A percentile compares a stretch with the other conserved stretches of the same genome.
Evolutionary conservation across 305 asterid genomes (phyloP).

Genomic region (Rubia peregrina): DNA sequence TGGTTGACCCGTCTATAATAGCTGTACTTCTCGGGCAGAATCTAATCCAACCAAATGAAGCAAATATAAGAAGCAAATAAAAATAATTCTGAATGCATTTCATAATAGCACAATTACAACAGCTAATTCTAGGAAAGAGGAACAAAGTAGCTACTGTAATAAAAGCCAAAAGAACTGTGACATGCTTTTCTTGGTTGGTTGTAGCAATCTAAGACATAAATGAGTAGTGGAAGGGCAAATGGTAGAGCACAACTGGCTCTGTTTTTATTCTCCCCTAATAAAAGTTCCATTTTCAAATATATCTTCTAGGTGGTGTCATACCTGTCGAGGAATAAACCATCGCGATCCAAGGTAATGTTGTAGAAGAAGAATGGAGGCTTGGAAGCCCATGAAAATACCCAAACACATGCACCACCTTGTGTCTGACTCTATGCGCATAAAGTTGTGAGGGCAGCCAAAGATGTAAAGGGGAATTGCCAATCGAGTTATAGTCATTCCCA

Average conservation of each 20-base stretch:
- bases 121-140: not conserved
- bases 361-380: slow-evolving; percentile 70
- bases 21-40: slow-evolving; percentile 89
- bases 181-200: slow-evolving; percentile 1
- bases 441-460: slow-evolving; percentile 91
- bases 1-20: slow-evolving; percentile 68
- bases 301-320: slow-evolving; percentile 21
- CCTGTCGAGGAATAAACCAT: slow-evolving; percentile 97
- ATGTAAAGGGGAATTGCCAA: slow-evolving; percentile 75
- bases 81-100: not conserved
- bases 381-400: slow-evolving; percentile 68
- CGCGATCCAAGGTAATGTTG: slow-evolving; percentile 96
- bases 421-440: slow-evolving; percentile 88
- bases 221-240: not conserved
- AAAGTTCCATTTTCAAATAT: not conserved
- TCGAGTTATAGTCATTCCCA: slow-evolving; percentile 87
- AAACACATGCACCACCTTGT: slow-evolving; percentile 66
- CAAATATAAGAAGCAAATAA: slow-evolving; percentile 10
- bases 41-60: slow-evolving; percentile 35
- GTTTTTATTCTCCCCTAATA: not conserved
- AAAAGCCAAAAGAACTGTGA: not conserved
- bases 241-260: not conserved
- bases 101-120: slow-evolving; percentile 1
- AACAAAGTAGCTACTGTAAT: not conserved
- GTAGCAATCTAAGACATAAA: not conserved